These are phyloP conservation scores for Zizania latifolia DNA, from an alignment of 176 grass and related monocot species.

Conservation along the genomic window DNA sequence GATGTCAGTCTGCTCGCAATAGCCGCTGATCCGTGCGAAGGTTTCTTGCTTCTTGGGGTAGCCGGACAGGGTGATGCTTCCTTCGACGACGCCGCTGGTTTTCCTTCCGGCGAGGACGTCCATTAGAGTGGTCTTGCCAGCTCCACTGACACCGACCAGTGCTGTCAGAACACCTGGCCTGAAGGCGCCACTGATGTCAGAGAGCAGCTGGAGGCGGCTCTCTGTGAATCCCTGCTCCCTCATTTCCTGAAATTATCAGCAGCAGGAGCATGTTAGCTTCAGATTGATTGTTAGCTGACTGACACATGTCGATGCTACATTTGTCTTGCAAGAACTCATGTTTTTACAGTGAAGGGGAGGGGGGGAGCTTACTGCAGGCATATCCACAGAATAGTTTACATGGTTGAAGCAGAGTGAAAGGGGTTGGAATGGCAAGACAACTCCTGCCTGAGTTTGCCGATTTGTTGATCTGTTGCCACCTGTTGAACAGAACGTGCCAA, in stretches of 20 bases:
- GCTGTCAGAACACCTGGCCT: conserved; percentile 80
- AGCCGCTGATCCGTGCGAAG: conserved; percentile 79
- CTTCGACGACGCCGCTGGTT: conserved; percentile 73
- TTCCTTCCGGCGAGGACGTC: conserved; percentile 93
- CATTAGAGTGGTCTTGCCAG: conserved; percentile 94
- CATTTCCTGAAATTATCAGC: conserved; percentile 67
- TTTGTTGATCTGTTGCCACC: conserved; percentile 19
- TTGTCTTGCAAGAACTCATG: not conserved
- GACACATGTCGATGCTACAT: not conserved
- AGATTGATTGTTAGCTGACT: not conserved
- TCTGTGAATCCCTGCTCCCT: conserved; percentile 71
- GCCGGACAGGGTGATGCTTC: conserved; percentile 64
- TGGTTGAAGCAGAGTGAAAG: conserved; percentile 80
- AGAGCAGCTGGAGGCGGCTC: conserved; percentile 58
- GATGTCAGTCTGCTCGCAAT: conserved; percentile 88
- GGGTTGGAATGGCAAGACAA: conserved; percentile 77
- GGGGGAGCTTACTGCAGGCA: conserved; percentile 68
- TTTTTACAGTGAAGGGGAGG: not conserved
- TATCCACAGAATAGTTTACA: conserved; percentile 81
- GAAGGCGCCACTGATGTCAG: conserved; percentile 83
- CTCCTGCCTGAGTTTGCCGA: conserved; percentile 13
- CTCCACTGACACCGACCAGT: conserved; percentile 88
- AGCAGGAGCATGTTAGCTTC: not conserved
- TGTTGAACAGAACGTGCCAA: not conserved
- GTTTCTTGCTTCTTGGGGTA: conserved; percentile 86